Evolutionary conservation across 176 grass and related monocot species (phyloP).

Genomic region (Cenchrus americanus): DNA sequence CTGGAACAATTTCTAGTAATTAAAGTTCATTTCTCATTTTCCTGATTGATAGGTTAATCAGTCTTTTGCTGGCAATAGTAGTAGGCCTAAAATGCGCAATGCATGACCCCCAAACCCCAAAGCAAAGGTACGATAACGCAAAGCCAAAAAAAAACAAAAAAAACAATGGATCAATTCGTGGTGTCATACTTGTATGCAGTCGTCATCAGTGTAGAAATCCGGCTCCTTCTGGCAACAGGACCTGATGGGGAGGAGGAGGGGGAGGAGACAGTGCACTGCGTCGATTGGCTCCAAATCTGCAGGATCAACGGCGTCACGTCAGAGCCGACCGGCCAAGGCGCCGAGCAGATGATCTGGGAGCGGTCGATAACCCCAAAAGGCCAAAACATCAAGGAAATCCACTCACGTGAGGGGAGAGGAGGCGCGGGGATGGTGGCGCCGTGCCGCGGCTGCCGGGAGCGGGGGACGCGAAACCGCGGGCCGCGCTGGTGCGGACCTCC

Average conservation of each 20-base stretch:
- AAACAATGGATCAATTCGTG: background rate
- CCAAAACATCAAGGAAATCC: background rate
- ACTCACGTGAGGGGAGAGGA: background rate
- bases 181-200: constrained; percentile 37
- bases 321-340: background rate
- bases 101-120: background rate
- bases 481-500: constrained; percentile 23
- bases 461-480: background rate
- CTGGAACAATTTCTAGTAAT: background rate
- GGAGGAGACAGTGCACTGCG: background rate
- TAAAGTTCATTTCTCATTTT: background rate
- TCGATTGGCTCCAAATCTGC: constrained; percentile 36
- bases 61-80: background rate
- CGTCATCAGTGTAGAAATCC: constrained; percentile 25
- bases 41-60: background rate
- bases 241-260: background rate
- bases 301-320: background rate
- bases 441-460: background rate
- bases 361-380: no score
- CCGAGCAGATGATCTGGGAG: background rate
- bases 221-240: background rate
- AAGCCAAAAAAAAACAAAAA: background rate
- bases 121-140: background rate
- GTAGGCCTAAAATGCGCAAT: background rate
- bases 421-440: background rate